A percentile compares a stretch with the other conserved stretches of the same genome.
Conservation (phyloP, 306 rosid genomes). For the Malus asiatica region DNA sequence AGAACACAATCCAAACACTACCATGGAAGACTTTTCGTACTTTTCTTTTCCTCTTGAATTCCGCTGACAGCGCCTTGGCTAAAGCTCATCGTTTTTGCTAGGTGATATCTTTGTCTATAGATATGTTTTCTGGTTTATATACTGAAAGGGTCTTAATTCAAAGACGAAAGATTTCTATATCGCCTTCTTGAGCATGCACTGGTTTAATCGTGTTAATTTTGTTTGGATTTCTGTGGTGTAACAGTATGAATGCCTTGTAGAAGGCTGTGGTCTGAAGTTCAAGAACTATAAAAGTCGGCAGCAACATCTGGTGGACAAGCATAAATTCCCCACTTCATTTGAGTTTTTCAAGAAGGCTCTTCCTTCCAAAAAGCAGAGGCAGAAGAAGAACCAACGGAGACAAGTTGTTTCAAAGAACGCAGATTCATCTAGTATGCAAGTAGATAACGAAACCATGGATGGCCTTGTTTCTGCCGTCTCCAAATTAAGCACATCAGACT, state of each 20-base stretch:
- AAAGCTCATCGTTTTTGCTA: slow-evolving; percentile 4
- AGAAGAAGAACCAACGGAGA: slow-evolving; percentile 55
- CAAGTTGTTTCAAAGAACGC: slow-evolving; percentile 25
- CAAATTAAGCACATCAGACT: slow-evolving; percentile 68
- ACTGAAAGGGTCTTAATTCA: not conserved
- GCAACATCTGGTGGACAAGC: slow-evolving; percentile 91
- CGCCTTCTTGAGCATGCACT: not conserved
- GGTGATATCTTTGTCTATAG: not conserved
- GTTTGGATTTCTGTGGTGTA: not conserved
- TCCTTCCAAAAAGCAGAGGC: slow-evolving; percentile 69
- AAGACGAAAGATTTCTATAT: not conserved
- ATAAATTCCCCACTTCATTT: slow-evolving; percentile 67
- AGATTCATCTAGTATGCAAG: slow-evolving; percentile 58
- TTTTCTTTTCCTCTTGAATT: not conserved
- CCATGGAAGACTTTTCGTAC: not conserved
- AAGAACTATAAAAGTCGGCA: slow-evolving; percentile 70
- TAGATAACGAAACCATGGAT: slow-evolving; percentile 61
- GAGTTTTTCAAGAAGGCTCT: slow-evolving; percentile 65
- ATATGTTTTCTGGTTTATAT: not conserved
- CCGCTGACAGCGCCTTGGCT: too few species aligned
- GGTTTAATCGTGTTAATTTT: not conserved
- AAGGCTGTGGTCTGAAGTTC: slow-evolving; percentile 82
- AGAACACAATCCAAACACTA: not conserved
- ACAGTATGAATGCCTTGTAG: slow-evolving; percentile 90
- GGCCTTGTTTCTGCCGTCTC: slow-evolving; percentile 72